Conservation (phyloP, 2,329 filamentous ascomycete genomes). For the Hypoxylon sp. region DNA sequence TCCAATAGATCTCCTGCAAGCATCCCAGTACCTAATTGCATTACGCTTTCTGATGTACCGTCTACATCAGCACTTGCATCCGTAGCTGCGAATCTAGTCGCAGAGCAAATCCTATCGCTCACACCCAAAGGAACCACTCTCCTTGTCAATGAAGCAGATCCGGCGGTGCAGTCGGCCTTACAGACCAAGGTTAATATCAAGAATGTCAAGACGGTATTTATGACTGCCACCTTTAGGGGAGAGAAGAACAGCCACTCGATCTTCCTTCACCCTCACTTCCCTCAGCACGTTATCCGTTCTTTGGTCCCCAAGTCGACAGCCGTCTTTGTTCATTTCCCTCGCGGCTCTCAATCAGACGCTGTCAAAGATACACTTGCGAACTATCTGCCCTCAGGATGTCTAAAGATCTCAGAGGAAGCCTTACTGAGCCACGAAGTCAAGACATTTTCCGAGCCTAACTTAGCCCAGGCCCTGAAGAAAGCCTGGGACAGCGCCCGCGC, state of each 20-base stretch:
- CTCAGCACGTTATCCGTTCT: constrained; percentile 16
- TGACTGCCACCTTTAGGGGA: constrained; percentile 7
- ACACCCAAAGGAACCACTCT: constrained; percentile 15
- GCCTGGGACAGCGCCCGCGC: constrained; percentile 3
- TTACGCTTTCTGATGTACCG: neutral
- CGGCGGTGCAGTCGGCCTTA: constrained; percentile 1
- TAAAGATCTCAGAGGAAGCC: constrained; percentile 8
- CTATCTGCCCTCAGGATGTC: constrained; percentile 5
- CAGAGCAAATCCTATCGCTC: constrained; percentile 18
- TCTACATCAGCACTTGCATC: constrained; percentile 4
- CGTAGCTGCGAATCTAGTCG: constrained; percentile 6
- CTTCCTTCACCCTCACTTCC: constrained; percentile 16
- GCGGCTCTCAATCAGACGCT: constrained; percentile 15
- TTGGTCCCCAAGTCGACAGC: constrained; percentile 11
- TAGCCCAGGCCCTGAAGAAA: constrained; percentile 7
- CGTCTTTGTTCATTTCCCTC: constrained; percentile 16
- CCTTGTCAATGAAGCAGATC: constrained; percentile 16
- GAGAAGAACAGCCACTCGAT: constrained; percentile 16
- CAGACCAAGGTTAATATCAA: constrained; percentile 9
- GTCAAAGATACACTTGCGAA: constrained; percentile 9
- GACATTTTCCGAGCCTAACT: constrained; percentile 5
- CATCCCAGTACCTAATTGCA: constrained; percentile 15
- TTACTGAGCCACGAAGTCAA: constrained; percentile 8
- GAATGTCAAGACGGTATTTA: constrained; percentile 15
- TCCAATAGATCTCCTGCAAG: constrained; percentile 12